These are phyloP conservation scores for Clitopilus passeckerianus DNA, from an alignment of 768 basidiomycete species.

Conservation along the genomic window DNA sequence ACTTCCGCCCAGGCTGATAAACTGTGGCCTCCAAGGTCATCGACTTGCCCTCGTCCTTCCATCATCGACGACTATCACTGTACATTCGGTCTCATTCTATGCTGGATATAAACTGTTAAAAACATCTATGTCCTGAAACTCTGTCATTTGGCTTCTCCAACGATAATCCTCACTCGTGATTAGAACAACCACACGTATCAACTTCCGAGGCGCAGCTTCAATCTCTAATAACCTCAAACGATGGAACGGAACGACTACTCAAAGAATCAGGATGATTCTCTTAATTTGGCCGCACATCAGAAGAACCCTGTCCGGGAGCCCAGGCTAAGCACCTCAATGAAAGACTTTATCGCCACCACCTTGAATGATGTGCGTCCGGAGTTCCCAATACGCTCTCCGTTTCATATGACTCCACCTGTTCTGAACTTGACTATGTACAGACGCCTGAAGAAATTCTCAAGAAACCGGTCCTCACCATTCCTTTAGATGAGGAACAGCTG, in stretches of 20 bases:
- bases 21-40: too few species aligned
- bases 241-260: background rate
- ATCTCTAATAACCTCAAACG: too few species aligned
- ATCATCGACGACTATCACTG: too few species aligned
- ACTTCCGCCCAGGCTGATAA: too few species aligned
- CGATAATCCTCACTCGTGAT: too few species aligned
- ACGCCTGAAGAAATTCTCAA: slow-evolving; percentile 26
- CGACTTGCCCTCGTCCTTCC: too few species aligned
- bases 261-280: background rate
- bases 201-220: too few species aligned
- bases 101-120: too few species aligned
- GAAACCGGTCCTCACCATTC: slow-evolving; percentile 28
- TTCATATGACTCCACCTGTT: background rate
- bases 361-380: background rate
- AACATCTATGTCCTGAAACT: too few species aligned
- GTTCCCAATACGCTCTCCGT: background rate
- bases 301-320: background rate
- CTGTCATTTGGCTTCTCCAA: too few species aligned
- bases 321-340: background rate
- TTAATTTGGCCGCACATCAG: background rate
- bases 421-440: slow-evolving; percentile 12
- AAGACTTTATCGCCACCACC: background rate
- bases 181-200: too few species aligned
- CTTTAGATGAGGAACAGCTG: slow-evolving; percentile 15
- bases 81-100: too few species aligned